Evolutionary conservation across 2,329 filamentous ascomycete species (phyloP).

Genomic region (Calonectria henricotiae): DNA sequence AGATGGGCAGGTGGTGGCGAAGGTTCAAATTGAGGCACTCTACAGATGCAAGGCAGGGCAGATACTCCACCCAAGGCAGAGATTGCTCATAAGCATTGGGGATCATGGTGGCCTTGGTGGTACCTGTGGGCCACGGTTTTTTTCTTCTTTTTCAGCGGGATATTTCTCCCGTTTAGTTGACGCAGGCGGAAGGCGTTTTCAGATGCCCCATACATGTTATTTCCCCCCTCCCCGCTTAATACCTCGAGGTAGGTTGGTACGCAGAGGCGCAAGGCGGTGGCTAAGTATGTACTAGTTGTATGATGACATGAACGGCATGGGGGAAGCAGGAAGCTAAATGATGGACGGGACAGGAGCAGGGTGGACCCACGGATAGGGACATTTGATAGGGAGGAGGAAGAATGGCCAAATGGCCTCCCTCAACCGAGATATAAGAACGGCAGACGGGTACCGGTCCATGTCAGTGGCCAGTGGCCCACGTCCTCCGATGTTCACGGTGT

Average conservation of each 20-base stretch:
- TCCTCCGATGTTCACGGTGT: slow-evolving; percentile 28
- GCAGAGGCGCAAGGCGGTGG: slow-evolving; percentile 21
- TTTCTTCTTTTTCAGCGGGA: background rate
- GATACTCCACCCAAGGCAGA: slow-evolving; percentile 26
- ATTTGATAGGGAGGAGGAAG: slow-evolving; percentile 18
- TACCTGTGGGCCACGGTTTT: slow-evolving; percentile 17
- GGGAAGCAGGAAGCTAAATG: background rate
- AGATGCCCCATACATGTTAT: slow-evolving; percentile 16
- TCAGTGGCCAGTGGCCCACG: slow-evolving; percentile 27
- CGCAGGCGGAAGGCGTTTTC: slow-evolving; percentile 18
- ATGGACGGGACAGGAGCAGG: background rate
- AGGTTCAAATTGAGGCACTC: slow-evolving; percentile 26
- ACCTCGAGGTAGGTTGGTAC: slow-evolving; percentile 20
- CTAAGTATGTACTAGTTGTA: slow-evolving; percentile 28
- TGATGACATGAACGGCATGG: slow-evolving; percentile 23
- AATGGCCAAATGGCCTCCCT: slow-evolving; percentile 21
- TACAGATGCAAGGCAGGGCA: slow-evolving; percentile 27
- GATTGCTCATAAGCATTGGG: slow-evolving; percentile 32
- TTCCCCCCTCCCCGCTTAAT: background rate
- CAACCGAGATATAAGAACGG: slow-evolving; percentile 31
- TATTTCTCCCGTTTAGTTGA: slow-evolving; percentile 6
- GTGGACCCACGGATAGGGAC: slow-evolving; percentile 19
- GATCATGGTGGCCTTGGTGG: slow-evolving; percentile 11
- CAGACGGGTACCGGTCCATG: slow-evolving; percentile 28
- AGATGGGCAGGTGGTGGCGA: slow-evolving; percentile 4